phyloP scores from a whole-genome alignment of 306 rosid species.

The Acacia crassicarpa region DNA sequence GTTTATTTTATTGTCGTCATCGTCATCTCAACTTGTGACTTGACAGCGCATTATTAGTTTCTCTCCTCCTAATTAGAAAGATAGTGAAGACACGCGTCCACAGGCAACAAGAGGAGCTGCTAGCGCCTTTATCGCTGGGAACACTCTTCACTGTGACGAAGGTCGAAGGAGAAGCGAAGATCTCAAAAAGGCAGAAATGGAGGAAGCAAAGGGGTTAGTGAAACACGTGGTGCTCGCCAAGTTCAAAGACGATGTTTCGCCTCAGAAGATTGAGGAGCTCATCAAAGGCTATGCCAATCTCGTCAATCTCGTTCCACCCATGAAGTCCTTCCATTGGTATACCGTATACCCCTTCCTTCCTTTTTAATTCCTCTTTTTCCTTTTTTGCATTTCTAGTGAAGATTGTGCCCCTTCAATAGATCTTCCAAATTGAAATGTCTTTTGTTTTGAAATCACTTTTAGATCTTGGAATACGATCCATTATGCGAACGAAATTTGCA shows the following conservation, averaged over 20 bases:
- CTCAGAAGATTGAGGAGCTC: conserved; percentile 50
- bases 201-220: conserved; percentile 66
- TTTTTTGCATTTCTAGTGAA: not conserved
- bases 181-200: conserved; percentile 44
- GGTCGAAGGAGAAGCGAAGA: not conserved
- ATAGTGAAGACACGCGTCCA: no score
- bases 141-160: no score
- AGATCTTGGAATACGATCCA: not conserved
- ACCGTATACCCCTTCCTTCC: conserved; percentile 28
- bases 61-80: no score
- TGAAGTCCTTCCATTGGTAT: conserved; percentile 88
- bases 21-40: no score
- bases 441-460: conserved; percentile 3
- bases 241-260: conserved; percentile 65
- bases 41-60: no score
- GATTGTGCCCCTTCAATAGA: no score
- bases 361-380: not conserved
- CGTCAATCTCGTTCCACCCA: conserved; percentile 60
- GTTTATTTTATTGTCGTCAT: no score
- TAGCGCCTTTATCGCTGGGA: no score
- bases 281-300: conserved; percentile 72
- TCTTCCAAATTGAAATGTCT: not conserved
- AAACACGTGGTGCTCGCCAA: conserved; percentile 69
- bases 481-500: not conserved
- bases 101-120: no score